These are phyloP conservation scores for Phytopythium kandeliae DNA, from an alignment of 352 stramenopile species.

Conservation along the genomic window DNA sequence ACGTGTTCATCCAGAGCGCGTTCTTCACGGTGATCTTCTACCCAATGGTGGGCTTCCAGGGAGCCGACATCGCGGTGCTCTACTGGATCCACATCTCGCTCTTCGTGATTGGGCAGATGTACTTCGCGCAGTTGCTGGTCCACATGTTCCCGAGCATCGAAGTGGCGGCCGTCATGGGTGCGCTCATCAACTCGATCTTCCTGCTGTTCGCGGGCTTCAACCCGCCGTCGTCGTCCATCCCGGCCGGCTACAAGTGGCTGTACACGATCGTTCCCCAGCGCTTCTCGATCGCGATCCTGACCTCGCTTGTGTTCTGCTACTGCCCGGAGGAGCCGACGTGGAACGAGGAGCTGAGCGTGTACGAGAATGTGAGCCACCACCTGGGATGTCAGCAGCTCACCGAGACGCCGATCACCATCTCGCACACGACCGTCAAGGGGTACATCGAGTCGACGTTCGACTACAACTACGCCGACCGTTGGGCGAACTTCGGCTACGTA, in stretches of 20 bases:
- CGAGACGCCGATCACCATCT: conserved; percentile 8
- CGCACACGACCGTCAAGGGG: conserved; percentile 4
- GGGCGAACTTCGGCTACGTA: conserved; percentile 9
- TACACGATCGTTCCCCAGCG: conserved; percentile 15
- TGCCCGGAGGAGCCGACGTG: conserved; percentile 12
- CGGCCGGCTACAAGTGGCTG: conserved; percentile 18
- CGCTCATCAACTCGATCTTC: conserved; percentile 29
- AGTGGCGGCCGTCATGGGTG: conserved; percentile 15
- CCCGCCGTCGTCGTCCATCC: conserved; percentile 13
- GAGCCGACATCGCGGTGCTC: conserved; percentile 27
- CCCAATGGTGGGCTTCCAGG: conserved; percentile 30
- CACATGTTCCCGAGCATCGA: conserved; percentile 20
- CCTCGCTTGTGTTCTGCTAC: conserved; percentile 7
- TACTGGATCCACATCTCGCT: conserved; percentile 51
- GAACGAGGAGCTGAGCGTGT: conserved; percentile 10
- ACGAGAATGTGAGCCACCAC: conserved; percentile 6
- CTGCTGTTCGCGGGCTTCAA: conserved; percentile 35
- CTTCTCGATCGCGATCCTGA: conserved; percentile 12
- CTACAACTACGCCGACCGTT: conserved; percentile 9
- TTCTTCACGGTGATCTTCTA: conserved; percentile 57
- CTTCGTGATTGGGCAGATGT: conserved; percentile 35
- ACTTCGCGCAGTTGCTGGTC: conserved; percentile 61
- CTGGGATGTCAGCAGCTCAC: conserved; percentile 9
- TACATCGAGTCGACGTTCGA: conserved; percentile 10
- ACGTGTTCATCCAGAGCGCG: conserved; percentile 15